Evolutionary conservation across 1,284 basidiomycete genomes (phyloP).

Genomic region (Ustilago hordei): DNA sequence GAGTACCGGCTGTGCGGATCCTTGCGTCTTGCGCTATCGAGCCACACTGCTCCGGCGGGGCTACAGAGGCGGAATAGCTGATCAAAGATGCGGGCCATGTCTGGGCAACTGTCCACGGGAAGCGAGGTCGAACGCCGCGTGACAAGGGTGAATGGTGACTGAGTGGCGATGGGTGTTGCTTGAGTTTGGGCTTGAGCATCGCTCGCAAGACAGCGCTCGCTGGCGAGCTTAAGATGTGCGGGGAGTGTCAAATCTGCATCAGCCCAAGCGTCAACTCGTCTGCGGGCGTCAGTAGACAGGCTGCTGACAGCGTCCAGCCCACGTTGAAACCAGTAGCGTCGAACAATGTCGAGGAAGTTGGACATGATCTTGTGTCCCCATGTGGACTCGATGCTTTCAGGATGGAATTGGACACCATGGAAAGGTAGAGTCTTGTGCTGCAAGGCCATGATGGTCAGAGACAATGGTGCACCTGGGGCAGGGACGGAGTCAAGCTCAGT

Average conservation of each 20-base stretch:
- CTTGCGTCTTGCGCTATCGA: slow-evolving; percentile 70
- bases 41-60: slow-evolving; percentile 72
- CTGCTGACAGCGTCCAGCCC: not conserved
- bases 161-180: not conserved
- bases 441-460: slow-evolving; percentile 59
- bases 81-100: slow-evolving; percentile 70
- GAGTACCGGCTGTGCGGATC: slow-evolving; percentile 56
- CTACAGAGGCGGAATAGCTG: slow-evolving; percentile 60
- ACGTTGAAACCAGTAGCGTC: slow-evolving; percentile 44
- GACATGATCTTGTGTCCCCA: slow-evolving; percentile 53
- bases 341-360: slow-evolving; percentile 59
- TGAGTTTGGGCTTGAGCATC: not conserved
- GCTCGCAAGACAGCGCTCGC: slow-evolving; percentile 37
- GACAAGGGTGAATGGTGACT: slow-evolving; percentile 9
- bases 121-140: slow-evolving; percentile 17
- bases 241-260: slow-evolving; percentile 18
- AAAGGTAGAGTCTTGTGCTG: slow-evolving; percentile 73
- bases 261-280: slow-evolving; percentile 22
- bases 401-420: slow-evolving; percentile 96
- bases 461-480: slow-evolving; percentile 1
- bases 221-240: slow-evolving; percentile 22
- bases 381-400: slow-evolving; percentile 72
- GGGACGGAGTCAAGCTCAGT: slow-evolving; percentile 4
- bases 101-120: slow-evolving; percentile 32
- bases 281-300: slow-evolving; percentile 13